Evolutionary conservation across 2,329 filamentous ascomycete species (phyloP), one percentile per base, ranked within the genome.

Genomic region (Proliferodiscus dingleyae): DNA sequence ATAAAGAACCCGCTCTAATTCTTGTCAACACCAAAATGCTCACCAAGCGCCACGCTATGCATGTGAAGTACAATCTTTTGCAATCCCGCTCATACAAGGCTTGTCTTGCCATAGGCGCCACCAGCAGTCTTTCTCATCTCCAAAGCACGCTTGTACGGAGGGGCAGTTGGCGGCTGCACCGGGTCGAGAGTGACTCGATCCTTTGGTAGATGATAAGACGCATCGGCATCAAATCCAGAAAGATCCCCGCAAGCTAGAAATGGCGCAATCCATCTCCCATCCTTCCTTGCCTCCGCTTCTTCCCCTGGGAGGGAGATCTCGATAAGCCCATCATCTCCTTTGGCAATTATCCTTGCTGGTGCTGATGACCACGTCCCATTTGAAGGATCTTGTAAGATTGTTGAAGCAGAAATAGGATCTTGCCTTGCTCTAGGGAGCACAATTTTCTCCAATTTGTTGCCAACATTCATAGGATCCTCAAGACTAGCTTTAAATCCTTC

Each of bases 221-320:
- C 91, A 72, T 98, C 93, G 1, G 91, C 89, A 70, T 98, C 93
- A 70, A 90, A 98, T 9, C 88, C 83, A 19, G 89, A 94, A 43
- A 98, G 74, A 67, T 98, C 93, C 37, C 93, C 93, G 64, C 93
- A 98, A n/a, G 93, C 90, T 59, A 98, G 78, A 64, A 98, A 98
- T 0, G 91, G 89, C 3, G 90, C 89, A 57, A 97, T 91, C 89
- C 91, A 97, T 62, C 54, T 50, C 73, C 76, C 61, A 73, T 60
- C 64, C 71, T 60, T 64, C 74, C 52, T 43, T 56, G 64, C 72
- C 57, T 65, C 75, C 15, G 43, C 45, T 41, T 60, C 57, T 29
- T 59, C 60, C 37, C 60, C 56, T 3, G 55, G 50, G 7, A 63
- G 49, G 16, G 51, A 48, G 26, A 62, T 47, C 33, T 63, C 56